These are phyloP conservation scores for Letharia columbiana DNA, from an alignment of 495 filamentous ascomycete species.

Conservation along the genomic window DNA sequence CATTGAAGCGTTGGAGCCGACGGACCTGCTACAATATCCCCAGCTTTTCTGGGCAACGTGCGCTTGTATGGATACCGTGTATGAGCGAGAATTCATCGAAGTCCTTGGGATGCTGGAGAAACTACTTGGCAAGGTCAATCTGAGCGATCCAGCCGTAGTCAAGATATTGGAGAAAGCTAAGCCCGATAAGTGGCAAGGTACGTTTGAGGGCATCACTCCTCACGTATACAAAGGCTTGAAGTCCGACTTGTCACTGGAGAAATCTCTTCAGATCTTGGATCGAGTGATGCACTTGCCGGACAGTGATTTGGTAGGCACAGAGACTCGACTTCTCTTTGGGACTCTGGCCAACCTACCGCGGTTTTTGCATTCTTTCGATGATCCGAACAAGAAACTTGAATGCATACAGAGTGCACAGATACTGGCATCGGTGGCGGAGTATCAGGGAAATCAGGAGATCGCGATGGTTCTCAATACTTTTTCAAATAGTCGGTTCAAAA, in stretches of 20 bases:
- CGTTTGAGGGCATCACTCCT: slow-evolving; percentile 77
- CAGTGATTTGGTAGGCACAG: slow-evolving; percentile 71
- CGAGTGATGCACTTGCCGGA: slow-evolving; percentile 70
- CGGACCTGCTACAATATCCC: slow-evolving; percentile 75
- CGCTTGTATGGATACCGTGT: slow-evolving; percentile 89
- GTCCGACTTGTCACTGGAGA: slow-evolving; percentile 70
- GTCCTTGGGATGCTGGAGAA: slow-evolving; percentile 86
- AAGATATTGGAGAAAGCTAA: slow-evolving; percentile 63
- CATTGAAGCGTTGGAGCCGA: slow-evolving; percentile 69
- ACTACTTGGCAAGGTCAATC: slow-evolving; percentile 72
- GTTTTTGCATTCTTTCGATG: slow-evolving; percentile 73
- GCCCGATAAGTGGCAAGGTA: slow-evolving; percentile 81
- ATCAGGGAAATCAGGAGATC: slow-evolving; percentile 51
- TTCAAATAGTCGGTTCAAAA: slow-evolving; percentile 57
- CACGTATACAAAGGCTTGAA: slow-evolving; percentile 85
- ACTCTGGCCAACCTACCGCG: slow-evolving; percentile 83
- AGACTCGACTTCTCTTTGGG: slow-evolving; percentile 72
- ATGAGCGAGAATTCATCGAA: slow-evolving; percentile 89
- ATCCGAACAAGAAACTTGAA: slow-evolving; percentile 43
- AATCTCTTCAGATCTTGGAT: slow-evolving; percentile 69
- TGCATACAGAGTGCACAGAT: slow-evolving; percentile 55
- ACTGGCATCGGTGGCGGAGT: slow-evolving; percentile 63
- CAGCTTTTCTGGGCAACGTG: slow-evolving; percentile 97
- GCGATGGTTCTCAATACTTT: slow-evolving; percentile 58
- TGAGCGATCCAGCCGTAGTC: slow-evolving; percentile 60